Base-by-base conservation (phyloP, 2,329 filamentous ascomycete genomes). In the Metarhizium humberi region DNA sequence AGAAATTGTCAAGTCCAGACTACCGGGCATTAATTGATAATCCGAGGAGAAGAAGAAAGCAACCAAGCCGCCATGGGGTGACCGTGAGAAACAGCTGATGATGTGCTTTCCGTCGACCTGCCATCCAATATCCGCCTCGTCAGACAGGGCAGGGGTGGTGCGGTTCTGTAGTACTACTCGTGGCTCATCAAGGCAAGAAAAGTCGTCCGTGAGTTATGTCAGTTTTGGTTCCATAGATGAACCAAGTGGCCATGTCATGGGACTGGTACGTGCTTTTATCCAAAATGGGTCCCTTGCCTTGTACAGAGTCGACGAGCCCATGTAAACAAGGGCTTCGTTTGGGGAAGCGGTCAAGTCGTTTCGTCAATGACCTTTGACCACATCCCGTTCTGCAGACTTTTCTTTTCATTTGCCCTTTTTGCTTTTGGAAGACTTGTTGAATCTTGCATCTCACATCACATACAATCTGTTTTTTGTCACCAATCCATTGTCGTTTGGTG, bases 281-380 rank as follows among this genome's bases (percentile, higher is more conserved):
- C 46, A 51, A 29, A 46, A 57, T 55, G 50, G 56, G 51, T 53
- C 56, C 45, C 45, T 53, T 38, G 40, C 50, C 49, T 49, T 32
- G 36, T 29, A 47, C 32, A 11, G 2, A 34, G 32, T 46, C 46
- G 52, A 53, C 50, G 18, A 47, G 50, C 53, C 56, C 53, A 51
- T 52, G 56, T 43, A 43, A 55, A 55, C 56, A 45, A 47, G 52
- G 52, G 52, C 51, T 34, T 34, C 18, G n/a, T 25, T 20, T 43
- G 16, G 47, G 51, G 53, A 55, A 56, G 57, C 53, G 57, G 55
- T 56, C 58, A 56, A 55, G 52, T 56, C n/a, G 51, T 55, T 52
- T 52, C 29, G 55, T 61, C 55, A 66, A 67, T 66, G 65, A 64
- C 65, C 61, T 67, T 60, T 61, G 58, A 58, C 58, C 59, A 62